Evolutionary conservation across 768 basidiomycete species (phyloP).

Genomic region (Termitomyces sp.): DNA sequence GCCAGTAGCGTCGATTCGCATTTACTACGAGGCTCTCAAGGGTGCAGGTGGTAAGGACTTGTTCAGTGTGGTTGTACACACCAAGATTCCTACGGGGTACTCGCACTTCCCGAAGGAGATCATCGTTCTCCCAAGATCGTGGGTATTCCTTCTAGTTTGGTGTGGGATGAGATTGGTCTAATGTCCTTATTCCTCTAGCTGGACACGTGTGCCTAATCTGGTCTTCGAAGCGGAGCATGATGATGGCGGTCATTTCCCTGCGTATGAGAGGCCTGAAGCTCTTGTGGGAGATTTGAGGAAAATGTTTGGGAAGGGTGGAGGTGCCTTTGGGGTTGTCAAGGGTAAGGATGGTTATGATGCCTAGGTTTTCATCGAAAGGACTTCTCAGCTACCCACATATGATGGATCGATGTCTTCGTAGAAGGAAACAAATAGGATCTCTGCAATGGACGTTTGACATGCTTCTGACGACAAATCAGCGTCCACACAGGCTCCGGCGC

Average conservation of each 20-base stretch:
- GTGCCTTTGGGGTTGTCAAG: slow-evolving; percentile 44
- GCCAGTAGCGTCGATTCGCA: slow-evolving; percentile 54
- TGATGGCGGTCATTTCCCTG: slow-evolving; percentile 58
- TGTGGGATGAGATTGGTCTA: not conserved
- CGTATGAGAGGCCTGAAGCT: slow-evolving; percentile 45
- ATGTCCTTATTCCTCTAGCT: slow-evolving; percentile 24
- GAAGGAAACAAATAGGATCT: too few species aligned
- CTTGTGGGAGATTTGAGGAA: slow-evolving; percentile 38
- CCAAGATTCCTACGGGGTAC: slow-evolving; percentile 43
- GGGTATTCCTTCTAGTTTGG: not conserved
- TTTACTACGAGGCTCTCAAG: slow-evolving; percentile 51
- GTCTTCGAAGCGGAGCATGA: slow-evolving; percentile 50
- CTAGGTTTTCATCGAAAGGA: not conserved
- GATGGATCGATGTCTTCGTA: too few species aligned
- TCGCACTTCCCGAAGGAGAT: slow-evolving; percentile 55
- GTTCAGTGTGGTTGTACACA: slow-evolving; percentile 1
- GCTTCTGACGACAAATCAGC: not conserved
- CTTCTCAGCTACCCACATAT: not conserved
- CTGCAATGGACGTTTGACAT: too few species aligned
- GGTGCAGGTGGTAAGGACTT: slow-evolving; percentile 14
- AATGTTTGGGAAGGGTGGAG: slow-evolving; percentile 55
- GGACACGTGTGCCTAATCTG: slow-evolving; percentile 30
- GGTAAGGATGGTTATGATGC: slow-evolving; percentile 41
- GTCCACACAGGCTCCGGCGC: too few species aligned
- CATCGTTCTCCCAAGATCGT: slow-evolving; percentile 24